Conservation (phyloP, 2,329 filamentous ascomycete species). For the Ophiocordyceps australis region DNA sequence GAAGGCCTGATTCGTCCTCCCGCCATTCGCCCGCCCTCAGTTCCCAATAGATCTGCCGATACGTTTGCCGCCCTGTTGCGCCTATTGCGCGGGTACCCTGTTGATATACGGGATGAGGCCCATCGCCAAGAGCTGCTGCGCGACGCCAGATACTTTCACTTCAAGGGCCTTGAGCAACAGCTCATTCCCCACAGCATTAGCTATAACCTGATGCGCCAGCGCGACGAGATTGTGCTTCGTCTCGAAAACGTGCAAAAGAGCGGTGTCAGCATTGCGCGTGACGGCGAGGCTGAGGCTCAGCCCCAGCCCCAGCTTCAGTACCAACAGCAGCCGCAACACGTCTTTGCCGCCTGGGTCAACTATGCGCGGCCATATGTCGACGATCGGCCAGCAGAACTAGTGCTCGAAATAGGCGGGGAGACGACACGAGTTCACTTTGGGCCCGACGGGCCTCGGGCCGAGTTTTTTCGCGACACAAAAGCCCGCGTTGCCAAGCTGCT, state of each 20-base stretch:
- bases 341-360: slow-evolving; percentile 38
- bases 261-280: slow-evolving; percentile 49
- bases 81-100: slow-evolving; percentile 65
- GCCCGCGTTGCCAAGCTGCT: slow-evolving; percentile 55
- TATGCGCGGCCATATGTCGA: slow-evolving; percentile 84
- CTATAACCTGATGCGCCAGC: slow-evolving; percentile 51
- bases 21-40: slow-evolving; percentile 64
- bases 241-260: slow-evolving; percentile 81
- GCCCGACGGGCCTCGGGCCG: slow-evolving; percentile 27
- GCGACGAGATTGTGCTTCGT: slow-evolving; percentile 60
- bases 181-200: slow-evolving; percentile 61
- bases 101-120: slow-evolving; percentile 55
- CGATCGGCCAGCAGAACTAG: slow-evolving; percentile 49
- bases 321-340: slow-evolving; percentile 8
- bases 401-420: slow-evolving; percentile 63
- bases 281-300: slow-evolving; percentile 11
- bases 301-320: slow-evolving; percentile 1
- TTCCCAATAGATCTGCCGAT: slow-evolving; percentile 67
- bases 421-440: slow-evolving; percentile 36
- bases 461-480: slow-evolving; percentile 57
- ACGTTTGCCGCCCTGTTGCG: slow-evolving; percentile 71
- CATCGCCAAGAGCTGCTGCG: slow-evolving; percentile 64
- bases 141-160: slow-evolving; percentile 84
- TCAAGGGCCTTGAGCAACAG: slow-evolving; percentile 79
- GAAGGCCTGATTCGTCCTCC: slow-evolving; percentile 69